Conservation (phyloP, 163 green algal genomes). For the Scenedesmus sp. region DNA sequence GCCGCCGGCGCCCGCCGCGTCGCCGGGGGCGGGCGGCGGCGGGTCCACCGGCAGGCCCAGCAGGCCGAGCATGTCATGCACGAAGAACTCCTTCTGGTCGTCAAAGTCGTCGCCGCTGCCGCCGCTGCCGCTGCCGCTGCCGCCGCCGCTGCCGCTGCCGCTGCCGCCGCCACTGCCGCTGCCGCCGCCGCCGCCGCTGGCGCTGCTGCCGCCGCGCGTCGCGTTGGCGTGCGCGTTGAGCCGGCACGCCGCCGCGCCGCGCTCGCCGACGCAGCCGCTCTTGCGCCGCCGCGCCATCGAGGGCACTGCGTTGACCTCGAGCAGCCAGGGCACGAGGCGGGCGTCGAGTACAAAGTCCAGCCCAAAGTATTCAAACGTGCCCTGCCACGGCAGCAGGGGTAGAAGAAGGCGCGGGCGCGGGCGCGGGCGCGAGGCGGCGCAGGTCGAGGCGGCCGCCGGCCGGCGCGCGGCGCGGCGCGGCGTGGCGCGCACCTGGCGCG, state of each 20-base stretch:
- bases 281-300: slow-evolving; percentile 61
- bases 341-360: slow-evolving; percentile 82
- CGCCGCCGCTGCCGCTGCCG: slow-evolving; percentile 9
- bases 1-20: not conserved
- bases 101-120: slow-evolving; percentile 41
- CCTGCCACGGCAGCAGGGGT: too few species aligned
- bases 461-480: too few species aligned
- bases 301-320: slow-evolving; percentile 81
- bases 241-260: slow-evolving; percentile 2
- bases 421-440: too few species aligned
- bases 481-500: not conserved
- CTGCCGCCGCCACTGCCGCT: slow-evolving; percentile 25
- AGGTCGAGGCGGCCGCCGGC: too few species aligned
- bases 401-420: too few species aligned
- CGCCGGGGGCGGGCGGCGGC: too few species aligned
- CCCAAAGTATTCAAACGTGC: slow-evolving; percentile 77
- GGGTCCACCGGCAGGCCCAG: slow-evolving; percentile 35
- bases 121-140: not conserved
- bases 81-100: slow-evolving; percentile 44
- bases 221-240: too few species aligned
- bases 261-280: not conserved
- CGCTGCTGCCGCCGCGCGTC: not conserved
- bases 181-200: not conserved
- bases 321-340: slow-evolving; percentile 64
- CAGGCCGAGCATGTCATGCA: slow-evolving; percentile 45